Base-by-base conservation (phyloP, 495 filamentous ascomycete species). In the Neurospora sp. region DNA sequence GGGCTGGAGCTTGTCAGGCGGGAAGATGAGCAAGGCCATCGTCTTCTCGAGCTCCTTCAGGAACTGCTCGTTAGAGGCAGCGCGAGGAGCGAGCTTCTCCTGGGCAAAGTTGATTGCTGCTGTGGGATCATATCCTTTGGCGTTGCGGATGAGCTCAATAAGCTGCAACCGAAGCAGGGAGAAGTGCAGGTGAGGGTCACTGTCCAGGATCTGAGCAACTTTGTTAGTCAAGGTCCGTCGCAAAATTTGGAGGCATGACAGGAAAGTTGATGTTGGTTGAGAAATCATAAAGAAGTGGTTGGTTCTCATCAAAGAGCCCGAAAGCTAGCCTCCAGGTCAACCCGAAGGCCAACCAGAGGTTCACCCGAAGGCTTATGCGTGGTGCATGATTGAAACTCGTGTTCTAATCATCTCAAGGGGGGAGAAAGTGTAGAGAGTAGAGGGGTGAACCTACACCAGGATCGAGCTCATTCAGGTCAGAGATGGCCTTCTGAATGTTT, bases 361-460 rank as follows among this genome's bases (percentile, higher is more conserved):
- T 61, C 1, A 18, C 89, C 88, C 82, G 85, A 89, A 89, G 89
- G 86, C 85, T 85, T 98, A 93, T 92, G 95, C 94, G 95, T 98
- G 95, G 95, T 99, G 96, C 94, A 98, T 98, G 96, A 74, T 66
- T 84, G 81, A 96, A 94, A 94, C 89, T 87, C 84, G 81, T 80
- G 81, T 82, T 93, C 84, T 96, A 97, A 98, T 98, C 95, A 94
- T 94, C 85, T 89, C 89, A 76, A 70, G 40, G 88, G 87, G 73
- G 76, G 87, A 73, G 75, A 48, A 73, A 53, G 35, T 53, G 41
- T 27, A 70, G 11, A 18, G 44, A 70, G 39, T 70, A 70, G 53
- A 69, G 73, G 42, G 68, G 69, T 20, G 16, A 41, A 16, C 93
- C 83, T 89, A 98, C 96, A 87, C 94, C 90, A 79, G 93, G 93